These are phyloP conservation scores for Salix udensis DNA, from an alignment of 345 rosid genomes.

Conservation along the genomic window DNA sequence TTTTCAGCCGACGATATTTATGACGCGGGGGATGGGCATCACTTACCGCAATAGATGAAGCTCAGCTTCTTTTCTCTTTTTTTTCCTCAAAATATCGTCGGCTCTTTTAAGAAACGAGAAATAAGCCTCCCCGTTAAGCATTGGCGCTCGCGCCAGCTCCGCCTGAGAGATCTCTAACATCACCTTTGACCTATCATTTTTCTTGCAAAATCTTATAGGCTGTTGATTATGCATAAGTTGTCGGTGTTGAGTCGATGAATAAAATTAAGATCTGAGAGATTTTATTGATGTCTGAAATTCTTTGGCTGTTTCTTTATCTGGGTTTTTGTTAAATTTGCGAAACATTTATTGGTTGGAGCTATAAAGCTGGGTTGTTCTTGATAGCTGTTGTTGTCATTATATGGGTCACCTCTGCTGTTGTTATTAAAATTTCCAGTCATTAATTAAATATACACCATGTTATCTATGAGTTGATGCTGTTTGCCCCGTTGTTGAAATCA, in stretches of 20 bases:
- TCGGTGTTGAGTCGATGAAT: not conserved
- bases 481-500: not conserved
- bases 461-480: not conserved
- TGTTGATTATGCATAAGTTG: not conserved
- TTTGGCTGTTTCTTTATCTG: not conserved
- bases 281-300: constrained; percentile 23
- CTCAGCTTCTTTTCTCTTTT: too few relatives aligned
- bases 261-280: constrained; percentile 18
- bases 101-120: too few relatives aligned
- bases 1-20: too few relatives aligned
- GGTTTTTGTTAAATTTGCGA: not conserved
- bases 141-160: constrained; percentile 10
- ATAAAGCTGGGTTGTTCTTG: constrained; percentile 79
- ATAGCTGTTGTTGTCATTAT: constrained; percentile 84
- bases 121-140: not conserved
- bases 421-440: not conserved
- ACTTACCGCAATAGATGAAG: too few relatives aligned
- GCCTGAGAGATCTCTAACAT: constrained; percentile 16
- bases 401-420: constrained; percentile 38
- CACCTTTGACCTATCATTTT: not conserved
- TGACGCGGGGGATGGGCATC: too few relatives aligned
- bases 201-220: not conserved
- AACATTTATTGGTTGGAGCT: constrained; percentile 67
- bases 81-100: too few relatives aligned
- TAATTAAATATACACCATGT: not conserved